phyloP scores from a whole-genome alignment of 2,329 filamentous ascomycete genomes.

The Penicillium paneum region DNA sequence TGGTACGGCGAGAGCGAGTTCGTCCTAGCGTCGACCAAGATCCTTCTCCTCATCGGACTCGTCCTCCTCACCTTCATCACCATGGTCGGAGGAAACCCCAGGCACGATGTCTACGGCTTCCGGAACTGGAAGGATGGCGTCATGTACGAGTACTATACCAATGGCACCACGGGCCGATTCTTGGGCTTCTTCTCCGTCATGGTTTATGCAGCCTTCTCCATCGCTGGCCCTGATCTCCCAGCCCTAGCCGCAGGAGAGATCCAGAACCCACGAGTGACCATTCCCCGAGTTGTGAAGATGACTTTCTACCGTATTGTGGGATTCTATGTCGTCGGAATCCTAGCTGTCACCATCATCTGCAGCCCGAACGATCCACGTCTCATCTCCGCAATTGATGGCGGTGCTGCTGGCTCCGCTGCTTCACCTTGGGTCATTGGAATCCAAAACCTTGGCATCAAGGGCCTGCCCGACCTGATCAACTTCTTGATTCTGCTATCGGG shows the following conservation, averaged over 20 bases:
- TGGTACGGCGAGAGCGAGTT: constrained; percentile 76
- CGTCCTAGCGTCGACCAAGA: constrained; percentile 64
- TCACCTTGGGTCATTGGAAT: constrained; percentile 73
- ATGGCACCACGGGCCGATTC: constrained; percentile 63
- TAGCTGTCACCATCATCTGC: constrained; percentile 66
- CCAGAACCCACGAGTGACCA: constrained; percentile 64
- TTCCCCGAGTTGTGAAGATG: constrained; percentile 70
- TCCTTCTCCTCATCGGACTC: constrained; percentile 65
- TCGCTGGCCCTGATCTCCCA: constrained; percentile 63
- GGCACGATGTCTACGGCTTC: constrained; percentile 67
- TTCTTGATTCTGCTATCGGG: constrained; percentile 69
- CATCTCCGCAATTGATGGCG: constrained; percentile 55
- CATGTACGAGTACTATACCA: constrained; percentile 64
- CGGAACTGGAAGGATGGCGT: constrained; percentile 61
- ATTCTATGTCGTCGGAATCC: constrained; percentile 71
- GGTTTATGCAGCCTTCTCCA: constrained; percentile 64
- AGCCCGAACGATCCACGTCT: constrained; percentile 62
- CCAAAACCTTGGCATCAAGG: constrained; percentile 61
- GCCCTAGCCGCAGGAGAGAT: constrained; percentile 61
- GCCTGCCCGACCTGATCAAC: constrained; percentile 69
- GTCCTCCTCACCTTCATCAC: constrained; percentile 73
- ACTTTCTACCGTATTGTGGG: constrained; percentile 73
- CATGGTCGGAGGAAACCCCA: constrained; percentile 76
- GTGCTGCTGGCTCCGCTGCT: constrained; percentile 61
- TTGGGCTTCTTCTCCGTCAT: constrained; percentile 71